Evolutionary conservation across 805 yeast genomes (phyloP).

Genomic region (Starmerella sp.): DNA sequence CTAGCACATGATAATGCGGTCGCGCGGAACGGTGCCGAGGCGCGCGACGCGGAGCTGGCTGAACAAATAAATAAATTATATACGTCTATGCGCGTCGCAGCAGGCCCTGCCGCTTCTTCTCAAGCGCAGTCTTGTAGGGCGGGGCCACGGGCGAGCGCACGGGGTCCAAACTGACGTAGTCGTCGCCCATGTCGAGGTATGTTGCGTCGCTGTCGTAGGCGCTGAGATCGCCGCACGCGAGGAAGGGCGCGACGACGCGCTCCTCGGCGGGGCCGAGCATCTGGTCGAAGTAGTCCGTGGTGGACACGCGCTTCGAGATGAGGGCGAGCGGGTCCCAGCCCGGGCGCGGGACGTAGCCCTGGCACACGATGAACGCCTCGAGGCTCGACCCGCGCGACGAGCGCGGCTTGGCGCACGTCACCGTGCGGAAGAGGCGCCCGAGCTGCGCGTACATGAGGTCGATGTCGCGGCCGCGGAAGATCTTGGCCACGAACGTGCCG

Average conservation of each 20-base stretch:
- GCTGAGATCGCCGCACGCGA: constrained; percentile 88
- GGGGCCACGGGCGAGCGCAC: constrained; percentile 95
- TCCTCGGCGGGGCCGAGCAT: constrained; percentile 46
- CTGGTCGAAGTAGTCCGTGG: constrained; percentile 70
- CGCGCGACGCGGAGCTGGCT: background rate
- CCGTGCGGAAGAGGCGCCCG: constrained; percentile 72
- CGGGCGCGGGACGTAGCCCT: constrained; percentile 70
- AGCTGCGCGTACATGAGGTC: constrained; percentile 88
- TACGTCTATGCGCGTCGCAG: constrained; percentile 5
- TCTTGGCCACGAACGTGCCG: constrained; percentile 91
- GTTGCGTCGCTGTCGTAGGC: constrained; percentile 95
- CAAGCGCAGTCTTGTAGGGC: constrained; percentile 86
- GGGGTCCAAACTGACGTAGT: constrained; percentile 56
- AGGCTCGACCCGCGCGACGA: constrained; percentile 89
- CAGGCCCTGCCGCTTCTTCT: constrained; percentile 64
- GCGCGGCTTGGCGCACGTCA: constrained; percentile 92
- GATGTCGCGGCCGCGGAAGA: constrained; percentile 91
- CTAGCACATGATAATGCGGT: too few species aligned
- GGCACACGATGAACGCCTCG: constrained; percentile 88
- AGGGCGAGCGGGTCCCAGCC: constrained; percentile 61
- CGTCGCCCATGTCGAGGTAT: constrained; percentile 42
- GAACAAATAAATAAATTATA: background rate
- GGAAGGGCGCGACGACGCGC: constrained; percentile 73
- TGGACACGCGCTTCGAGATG: constrained; percentile 34
- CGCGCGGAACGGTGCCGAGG: too few species aligned